Evolutionary conservation across 805 yeast genomes (phyloP), one percentile per base, ranked within the genome.

Genomic region (Ogataea glucozyma): DNA sequence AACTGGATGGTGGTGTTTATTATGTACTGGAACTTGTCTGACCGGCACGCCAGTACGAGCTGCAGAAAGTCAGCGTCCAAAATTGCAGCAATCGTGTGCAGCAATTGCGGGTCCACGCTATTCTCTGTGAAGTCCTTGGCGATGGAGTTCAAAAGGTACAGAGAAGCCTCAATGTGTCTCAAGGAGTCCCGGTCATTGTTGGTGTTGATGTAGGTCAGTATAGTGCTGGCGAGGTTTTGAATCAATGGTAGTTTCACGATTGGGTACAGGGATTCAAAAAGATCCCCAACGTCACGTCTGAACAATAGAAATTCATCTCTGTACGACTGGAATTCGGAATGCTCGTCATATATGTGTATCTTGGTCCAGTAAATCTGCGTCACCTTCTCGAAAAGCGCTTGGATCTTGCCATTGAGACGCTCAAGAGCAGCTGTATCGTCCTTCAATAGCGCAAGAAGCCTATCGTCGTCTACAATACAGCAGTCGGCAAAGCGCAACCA

Each of bases 271-370:
- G 79, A 70, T 41, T 88, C 93, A 49, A 87, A 77, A 27, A 90
- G 70, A 52, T 93, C 98, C 1, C 83, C 76, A 8, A 85, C 83
- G 47, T 85, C 91, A 23, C 78, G 66, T 52, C 97, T 73, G 61
- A 79, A 91, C 19, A 79, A 73, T 17, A 65, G 63, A 54, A 89
- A 87, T 50, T 84, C 95, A 16, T 73, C 71, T 44, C 67, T 61
- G 19, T 58, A 57, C 8, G 66, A 63, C 18, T 54, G 55, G n/a
- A 63, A 54, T 2, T 60, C 60, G 6, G 56, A 54, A 4, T 61
- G 57, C 26, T 68, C 70, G 13, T 68, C 64, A 14, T 67, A 69
- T 18, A 75, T 57, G 37, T 77, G 83, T 3, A 80, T 70, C 52
- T 88, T 88, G 3, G 71, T 67, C 83, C 93, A 83, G 61, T 87